Evolutionary conservation across 345 rosid genomes (phyloP).

Genomic region (Bruguiera parviflora): DNA sequence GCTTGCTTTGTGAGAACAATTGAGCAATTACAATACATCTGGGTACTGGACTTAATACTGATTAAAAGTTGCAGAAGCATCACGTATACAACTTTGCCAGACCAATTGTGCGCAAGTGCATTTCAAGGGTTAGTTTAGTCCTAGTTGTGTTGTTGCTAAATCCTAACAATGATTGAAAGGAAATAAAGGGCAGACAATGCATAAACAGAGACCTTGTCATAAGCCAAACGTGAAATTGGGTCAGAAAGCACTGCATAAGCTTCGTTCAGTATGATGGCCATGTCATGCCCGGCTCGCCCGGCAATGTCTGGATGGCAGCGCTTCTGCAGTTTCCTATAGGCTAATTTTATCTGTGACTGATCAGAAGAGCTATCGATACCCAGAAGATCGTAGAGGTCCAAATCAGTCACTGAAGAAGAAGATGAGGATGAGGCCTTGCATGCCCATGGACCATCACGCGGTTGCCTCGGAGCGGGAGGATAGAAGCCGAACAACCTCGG

Average conservation of each 20-base stretch:
- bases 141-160: too few relatives aligned
- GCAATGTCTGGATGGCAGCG: slow-evolving; percentile 87
- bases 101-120: too few relatives aligned
- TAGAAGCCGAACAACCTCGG: not conserved
- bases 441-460: slow-evolving; percentile 3
- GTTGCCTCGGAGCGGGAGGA: slow-evolving; percentile 15
- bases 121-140: too few relatives aligned
- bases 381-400: slow-evolving; percentile 81
- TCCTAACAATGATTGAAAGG: too few relatives aligned
- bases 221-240: slow-evolving; percentile 58
- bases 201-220: slow-evolving; percentile 55
- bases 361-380: slow-evolving; percentile 60
- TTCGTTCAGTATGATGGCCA: slow-evolving; percentile 84
- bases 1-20: too few relatives aligned
- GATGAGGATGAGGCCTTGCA: slow-evolving; percentile 45
- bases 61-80: too few relatives aligned
- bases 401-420: slow-evolving; percentile 41
- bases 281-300: slow-evolving; percentile 75
- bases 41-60: too few relatives aligned
- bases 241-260: slow-evolving; percentile 71
- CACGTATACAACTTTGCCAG: too few relatives aligned
- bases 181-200: not conserved
- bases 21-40: too few relatives aligned
- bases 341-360: slow-evolving; percentile 62
- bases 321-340: slow-evolving; percentile 71